A percentile compares a stretch with the other conserved stretches of the same genome.
Conservation (phyloP, 441 rosid species). For the Populus hybrid region DNA sequence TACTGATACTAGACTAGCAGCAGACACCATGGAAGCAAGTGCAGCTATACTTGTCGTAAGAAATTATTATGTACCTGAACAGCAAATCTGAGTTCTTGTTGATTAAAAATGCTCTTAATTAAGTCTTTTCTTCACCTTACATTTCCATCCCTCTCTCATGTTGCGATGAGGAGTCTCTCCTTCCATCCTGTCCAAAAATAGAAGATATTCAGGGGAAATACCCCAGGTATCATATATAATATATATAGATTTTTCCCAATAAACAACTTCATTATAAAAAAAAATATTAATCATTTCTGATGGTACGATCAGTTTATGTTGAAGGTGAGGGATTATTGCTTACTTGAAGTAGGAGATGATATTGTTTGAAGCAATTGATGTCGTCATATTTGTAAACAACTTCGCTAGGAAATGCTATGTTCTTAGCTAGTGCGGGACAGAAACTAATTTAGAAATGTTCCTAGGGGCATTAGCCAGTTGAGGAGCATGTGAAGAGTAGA, state of each 20-base stretch:
- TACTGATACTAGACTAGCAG: background rate
- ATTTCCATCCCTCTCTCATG: background rate
- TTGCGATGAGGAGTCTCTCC: too few relatives aligned
- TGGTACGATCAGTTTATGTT: background rate
- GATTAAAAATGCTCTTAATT: background rate
- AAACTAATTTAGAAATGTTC: too few relatives aligned
- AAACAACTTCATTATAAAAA: too few relatives aligned
- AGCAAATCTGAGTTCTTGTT: background rate
- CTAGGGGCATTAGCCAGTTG: background rate
- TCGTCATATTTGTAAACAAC: too few relatives aligned
- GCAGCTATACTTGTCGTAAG: background rate
- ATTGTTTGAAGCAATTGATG: background rate
- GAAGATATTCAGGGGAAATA: too few relatives aligned
- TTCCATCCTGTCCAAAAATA: background rate
- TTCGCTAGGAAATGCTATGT: background rate
- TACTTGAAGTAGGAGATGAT: background rate
- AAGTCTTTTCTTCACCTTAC: background rate
- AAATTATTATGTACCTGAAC: background rate
- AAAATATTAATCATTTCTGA: too few relatives aligned
- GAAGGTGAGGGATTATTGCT: background rate
- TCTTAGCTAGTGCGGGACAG: background rate
- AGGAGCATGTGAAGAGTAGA: background rate
- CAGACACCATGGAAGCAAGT: constrained; percentile 1
- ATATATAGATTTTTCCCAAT: too few relatives aligned
- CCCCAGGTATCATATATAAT: too few relatives aligned